Percentiles rank a stretch among this genome's conserved stretches.
Conservation (phyloP, 2,329 filamentous ascomycete species). For the Hymenotorrendiella dingleyae region DNA sequence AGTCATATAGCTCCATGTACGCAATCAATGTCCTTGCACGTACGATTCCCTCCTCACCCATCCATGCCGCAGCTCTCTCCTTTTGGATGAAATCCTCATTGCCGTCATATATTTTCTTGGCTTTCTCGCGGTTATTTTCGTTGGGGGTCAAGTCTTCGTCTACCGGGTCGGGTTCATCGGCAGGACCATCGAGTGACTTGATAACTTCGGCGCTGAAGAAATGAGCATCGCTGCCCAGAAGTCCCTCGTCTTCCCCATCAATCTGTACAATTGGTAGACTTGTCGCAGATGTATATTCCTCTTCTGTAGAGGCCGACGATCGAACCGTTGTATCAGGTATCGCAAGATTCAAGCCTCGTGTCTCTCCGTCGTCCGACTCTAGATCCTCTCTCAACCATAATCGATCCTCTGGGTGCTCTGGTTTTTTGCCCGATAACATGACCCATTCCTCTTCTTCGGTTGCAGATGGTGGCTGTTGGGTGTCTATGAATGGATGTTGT, state of each 20-base stretch:
- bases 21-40: conserved; percentile 58
- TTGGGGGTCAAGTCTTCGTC: conserved; percentile 13
- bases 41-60: conserved; percentile 62
- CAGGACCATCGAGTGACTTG: conserved; percentile 7
- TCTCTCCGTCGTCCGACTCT: conserved; percentile 29
- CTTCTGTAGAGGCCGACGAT: conserved; percentile 37
- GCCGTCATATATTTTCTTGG: conserved; percentile 77
- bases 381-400: conserved; percentile 31
- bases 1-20: conserved; percentile 92
- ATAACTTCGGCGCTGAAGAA: conserved; percentile 30
- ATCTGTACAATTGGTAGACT: conserved; percentile 45
- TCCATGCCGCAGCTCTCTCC: conserved; percentile 74
- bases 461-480: conserved; percentile 10
- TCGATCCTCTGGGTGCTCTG: conserved; percentile 15
- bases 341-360: conserved; percentile 10
- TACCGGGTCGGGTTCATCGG: conserved; percentile 6
- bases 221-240: conserved; percentile 6
- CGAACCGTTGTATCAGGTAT: conserved; percentile 31
- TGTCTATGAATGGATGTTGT: background rate
- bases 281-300: conserved; percentile 41
- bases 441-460: conserved; percentile 28
- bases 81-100: conserved; percentile 75
- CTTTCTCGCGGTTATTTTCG: conserved; percentile 66
- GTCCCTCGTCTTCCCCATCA: conserved; percentile 38
- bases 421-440: conserved; percentile 25